Base-by-base conservation (phyloP, 768 basidiomycete species). In the Kondoa subrosea region DNA sequence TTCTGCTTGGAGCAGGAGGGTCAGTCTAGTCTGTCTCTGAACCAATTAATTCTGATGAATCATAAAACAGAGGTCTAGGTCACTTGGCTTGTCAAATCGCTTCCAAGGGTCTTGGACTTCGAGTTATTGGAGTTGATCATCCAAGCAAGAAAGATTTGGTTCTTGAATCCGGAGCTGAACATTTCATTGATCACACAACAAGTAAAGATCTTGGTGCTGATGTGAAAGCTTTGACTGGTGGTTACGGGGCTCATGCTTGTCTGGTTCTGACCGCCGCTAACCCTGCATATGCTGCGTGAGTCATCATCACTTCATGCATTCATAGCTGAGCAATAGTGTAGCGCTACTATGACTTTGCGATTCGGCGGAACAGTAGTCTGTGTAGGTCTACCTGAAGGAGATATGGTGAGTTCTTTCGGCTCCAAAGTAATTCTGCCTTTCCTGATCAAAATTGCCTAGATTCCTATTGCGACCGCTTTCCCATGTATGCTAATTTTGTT, bases 111-210 rank as follows among this genome's bases (percentile, higher is more conserved):
- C 63, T 67, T 16, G 70, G 70, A 27, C 61, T 69, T n/a, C 68
- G 68, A 8, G 70, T 71, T 32, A 67, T 71, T 30, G 70, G 58
- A 16, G 69, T 71, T 63, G 70, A 71, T 63, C 65, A 62, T 30
- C 64, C 68, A 8, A 50, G 59, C 27, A 71, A 71, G 62, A 59
- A 71, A 31, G 40, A 67, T 16, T 31, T 56, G 4, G 40, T 26
- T 29, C 33, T 29, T 21, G 15, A 57, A 25, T 71, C 50, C 17
- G 70, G 70, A 30, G 70, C 70, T 16, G 70, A 71, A 34, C 60
- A 66, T 16, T 71, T 71, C 50, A 70, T 71, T 68, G 70, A 71
- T 33, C 66, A 66, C 63, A 64, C 66, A 1, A 34, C 64, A 57
- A 67, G 59, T 34, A 64, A 69, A 34, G 65, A 70, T 57, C 64